Conservation (phyloP, 208 protist species). For the Trypanosoma avium region DNA sequence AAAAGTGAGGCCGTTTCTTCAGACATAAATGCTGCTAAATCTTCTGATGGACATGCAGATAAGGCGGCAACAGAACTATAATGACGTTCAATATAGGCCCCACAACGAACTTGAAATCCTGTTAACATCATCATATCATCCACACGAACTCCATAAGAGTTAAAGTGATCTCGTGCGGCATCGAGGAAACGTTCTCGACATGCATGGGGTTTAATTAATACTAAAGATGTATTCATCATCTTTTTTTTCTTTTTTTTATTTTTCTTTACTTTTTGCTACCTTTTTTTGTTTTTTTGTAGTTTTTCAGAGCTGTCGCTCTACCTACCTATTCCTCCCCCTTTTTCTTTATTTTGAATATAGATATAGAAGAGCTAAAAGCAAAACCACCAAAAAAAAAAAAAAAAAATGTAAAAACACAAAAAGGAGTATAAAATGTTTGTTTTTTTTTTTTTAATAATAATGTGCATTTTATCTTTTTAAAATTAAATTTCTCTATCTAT, state of each 20-base stretch:
- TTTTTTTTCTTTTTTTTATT: background rate
- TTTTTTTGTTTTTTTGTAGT: background rate
- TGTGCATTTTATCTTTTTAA: conserved; percentile 4
- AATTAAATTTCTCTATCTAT: too few species aligned
- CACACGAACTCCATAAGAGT: conserved; percentile 34
- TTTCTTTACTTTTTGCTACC: background rate
- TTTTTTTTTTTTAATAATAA: conserved; percentile 16
- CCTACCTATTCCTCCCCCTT: too few species aligned
- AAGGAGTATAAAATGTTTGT: too few species aligned
- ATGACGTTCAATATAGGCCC: conserved; percentile 58
- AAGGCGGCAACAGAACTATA: conserved; percentile 52
- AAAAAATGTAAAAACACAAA: conserved; percentile 3
- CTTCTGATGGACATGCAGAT: conserved; percentile 32
- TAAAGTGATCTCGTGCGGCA: conserved; percentile 31
- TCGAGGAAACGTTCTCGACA: conserved; percentile 42
- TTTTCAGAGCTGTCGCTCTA: too few species aligned
- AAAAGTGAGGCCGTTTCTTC: conserved; percentile 52
- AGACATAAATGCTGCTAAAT: conserved; percentile 33
- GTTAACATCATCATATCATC: conserved; percentile 46
- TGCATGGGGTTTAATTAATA: conserved; percentile 64
- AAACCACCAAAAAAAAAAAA: background rate
- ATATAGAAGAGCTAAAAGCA: too few species aligned
- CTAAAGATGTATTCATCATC: conserved; percentile 54
- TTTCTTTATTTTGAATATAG: too few species aligned
- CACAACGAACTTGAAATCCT: conserved; percentile 34